Percentiles rank a stretch among this genome's conserved stretches.
phyloP scores from a whole-genome alignment of 176 grass and related monocot genomes.

The Neostapfia colusana region DNA sequence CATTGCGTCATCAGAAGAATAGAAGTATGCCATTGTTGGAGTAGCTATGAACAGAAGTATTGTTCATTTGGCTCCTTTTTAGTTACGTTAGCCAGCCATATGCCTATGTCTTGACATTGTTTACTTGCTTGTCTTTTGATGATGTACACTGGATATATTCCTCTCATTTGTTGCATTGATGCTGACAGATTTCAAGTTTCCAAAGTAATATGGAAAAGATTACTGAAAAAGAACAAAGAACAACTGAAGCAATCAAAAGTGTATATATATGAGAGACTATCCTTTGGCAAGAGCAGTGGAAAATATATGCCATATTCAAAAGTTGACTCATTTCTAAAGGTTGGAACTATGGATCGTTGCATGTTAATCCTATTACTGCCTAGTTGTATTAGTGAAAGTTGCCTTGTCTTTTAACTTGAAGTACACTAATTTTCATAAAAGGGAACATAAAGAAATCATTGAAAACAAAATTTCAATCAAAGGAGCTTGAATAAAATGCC shows the following conservation, averaged over 20 bases:
- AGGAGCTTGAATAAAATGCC: neutral
- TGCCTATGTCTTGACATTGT: neutral
- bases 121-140: constrained; percentile 15
- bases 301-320: constrained; percentile 77
- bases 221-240: constrained; percentile 71
- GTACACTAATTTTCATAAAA: constrained; percentile 1
- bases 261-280: constrained; percentile 67
- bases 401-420: constrained; percentile 12
- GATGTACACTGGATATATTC: neutral
- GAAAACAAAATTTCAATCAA: neutral
- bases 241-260: constrained; percentile 75
- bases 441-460: neutral
- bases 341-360: constrained; percentile 30
- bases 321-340: constrained; percentile 93
- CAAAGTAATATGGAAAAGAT: constrained; percentile 81
- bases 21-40: neutral
- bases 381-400: neutral
- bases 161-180: constrained; percentile 15
- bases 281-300: constrained; percentile 62
- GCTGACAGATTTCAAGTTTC: constrained; percentile 77
- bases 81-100: neutral
- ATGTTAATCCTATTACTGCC: neutral
- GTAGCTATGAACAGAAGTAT: neutral
- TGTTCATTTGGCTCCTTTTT: neutral
- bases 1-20: neutral